These are phyloP conservation scores for Diatrype stigma DNA, from an alignment of 2,329 filamentous ascomycete species.

Conservation along the genomic window DNA sequence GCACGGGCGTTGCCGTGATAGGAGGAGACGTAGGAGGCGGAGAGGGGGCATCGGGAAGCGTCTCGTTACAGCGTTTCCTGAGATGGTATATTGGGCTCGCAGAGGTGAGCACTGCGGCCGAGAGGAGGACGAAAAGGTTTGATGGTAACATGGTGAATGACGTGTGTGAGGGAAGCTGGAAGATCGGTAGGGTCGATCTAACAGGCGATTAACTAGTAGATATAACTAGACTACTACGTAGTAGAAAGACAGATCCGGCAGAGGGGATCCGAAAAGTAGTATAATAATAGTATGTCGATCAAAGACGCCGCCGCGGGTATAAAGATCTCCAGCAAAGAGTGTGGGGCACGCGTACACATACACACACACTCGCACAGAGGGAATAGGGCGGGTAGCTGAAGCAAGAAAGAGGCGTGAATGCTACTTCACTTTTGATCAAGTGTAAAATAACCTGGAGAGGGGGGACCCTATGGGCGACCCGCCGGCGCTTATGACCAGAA, in stretches of 20 bases:
- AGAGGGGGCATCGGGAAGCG: constrained; percentile 1
- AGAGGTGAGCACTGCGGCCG: constrained; percentile 20
- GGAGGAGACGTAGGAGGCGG: constrained; percentile 7
- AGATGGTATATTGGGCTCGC: constrained; percentile 25
- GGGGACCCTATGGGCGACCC: constrained; percentile 15
- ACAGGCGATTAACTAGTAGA: background rate
- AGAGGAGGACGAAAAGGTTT: constrained; percentile 20
- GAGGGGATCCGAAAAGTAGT: background rate
- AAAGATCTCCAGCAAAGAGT: too few relatives aligned
- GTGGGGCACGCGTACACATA: background rate
- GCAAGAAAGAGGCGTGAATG: constrained; percentile 19
- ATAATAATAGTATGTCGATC: background rate
- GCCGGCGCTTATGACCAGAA: constrained; percentile 28
- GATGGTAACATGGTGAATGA: constrained; percentile 23
- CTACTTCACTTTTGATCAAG: background rate
- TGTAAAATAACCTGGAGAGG: constrained; percentile 18
- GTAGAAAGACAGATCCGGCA: constrained; percentile 3
- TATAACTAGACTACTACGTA: background rate
- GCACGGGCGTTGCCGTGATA: constrained; percentile 20
- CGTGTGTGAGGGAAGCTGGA: too few relatives aligned
- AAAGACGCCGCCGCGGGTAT: too few relatives aligned
- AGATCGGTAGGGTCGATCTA: background rate
- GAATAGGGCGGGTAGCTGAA: background rate
- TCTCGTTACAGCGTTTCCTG: constrained; percentile 13
- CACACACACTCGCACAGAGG: too few relatives aligned